Evolutionary conservation across 225 moss, liverwort and hornwort genomes (phyloP), one percentile per base, ranked within the genome.

Genomic region (Thuidium tamariscinum): DNA sequence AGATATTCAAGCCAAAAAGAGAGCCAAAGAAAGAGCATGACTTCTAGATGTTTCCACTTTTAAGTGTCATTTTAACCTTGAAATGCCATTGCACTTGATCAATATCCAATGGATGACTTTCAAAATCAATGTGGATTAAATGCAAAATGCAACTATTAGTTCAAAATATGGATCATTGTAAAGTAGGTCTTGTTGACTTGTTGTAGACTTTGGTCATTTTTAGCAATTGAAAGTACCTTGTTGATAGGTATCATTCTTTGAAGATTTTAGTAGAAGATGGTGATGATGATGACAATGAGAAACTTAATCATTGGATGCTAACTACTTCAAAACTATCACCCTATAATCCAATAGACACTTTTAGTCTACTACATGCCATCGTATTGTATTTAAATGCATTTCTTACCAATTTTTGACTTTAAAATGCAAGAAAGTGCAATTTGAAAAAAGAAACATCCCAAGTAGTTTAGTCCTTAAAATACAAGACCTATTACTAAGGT

Each of bases 51-150:
- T 26, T 69, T 69, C 7, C 2, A 63, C 32, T 16, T 8, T 22
- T 3, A 6, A n/a, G 11, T 37, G 2, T 23, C 4, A 67, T 37
- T 37, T 37, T 37, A n/a, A 11, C 36, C 3, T 66, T 66, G 5
- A 20, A 66, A 6, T 2, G 0, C 7, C 6, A 11, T 0, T 1
- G 1, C 2, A 13, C 0, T 16, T 6, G 12, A 66, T 37, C 22
- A 22, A 12, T 13, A 1, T 68, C 7, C 2, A 0, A 41, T 25
- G 13, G 25, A 69, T 70, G 32, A 70, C 1, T 70, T 27, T 70
- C 16, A 70, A 70, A 44, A 29, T 44, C 16, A 44, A 1, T 44
- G 17, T 46, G 44, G 27, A 52, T 48, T 48, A 70, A 70, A 70
- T 70, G 16, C 42, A 42, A 2, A 29, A 71, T 27, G 3, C 9